Conservation (phyloP, 768 basidiomycete genomes). For the Coprinellus aureogranulatus region DNA sequence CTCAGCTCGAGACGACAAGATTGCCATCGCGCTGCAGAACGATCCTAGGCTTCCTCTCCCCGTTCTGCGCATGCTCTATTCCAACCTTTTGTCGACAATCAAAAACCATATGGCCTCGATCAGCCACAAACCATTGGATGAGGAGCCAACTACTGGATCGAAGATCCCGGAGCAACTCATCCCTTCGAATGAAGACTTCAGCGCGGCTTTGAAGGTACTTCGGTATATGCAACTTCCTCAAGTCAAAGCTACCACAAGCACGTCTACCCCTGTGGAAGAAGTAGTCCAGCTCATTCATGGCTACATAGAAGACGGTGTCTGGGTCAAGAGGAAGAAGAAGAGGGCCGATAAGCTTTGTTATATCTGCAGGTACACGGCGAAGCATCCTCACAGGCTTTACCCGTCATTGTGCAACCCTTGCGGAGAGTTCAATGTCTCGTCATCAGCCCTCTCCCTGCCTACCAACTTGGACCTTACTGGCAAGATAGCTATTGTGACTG, state of each 20-base stretch:
- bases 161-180: conserved; percentile 19
- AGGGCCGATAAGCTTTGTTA: conserved; percentile 16
- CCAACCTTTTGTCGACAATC: conserved; percentile 20
- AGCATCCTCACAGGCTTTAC: conserved; percentile 20
- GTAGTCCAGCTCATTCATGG: conserved; percentile 18
- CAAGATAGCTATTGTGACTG: conserved; percentile 32
- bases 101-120: conserved; percentile 21
- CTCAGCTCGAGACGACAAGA: conserved; percentile 16
- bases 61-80: conserved; percentile 21
- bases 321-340: not conserved
- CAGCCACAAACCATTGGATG: conserved; percentile 4
- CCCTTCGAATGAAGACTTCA: conserved; percentile 24
- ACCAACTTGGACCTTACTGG: conserved; percentile 21
- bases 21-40: conserved; percentile 3
- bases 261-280: conserved; percentile 15
- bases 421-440: conserved; percentile 28
- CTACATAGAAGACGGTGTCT: conserved; percentile 9
- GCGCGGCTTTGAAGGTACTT: conserved; percentile 24
- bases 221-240: conserved; percentile 24
- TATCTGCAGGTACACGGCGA: conserved; percentile 24
- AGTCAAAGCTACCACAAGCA: conserved; percentile 10
- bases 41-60: conserved; percentile 18
- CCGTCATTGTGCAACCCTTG: conserved; percentile 26
- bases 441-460: conserved; percentile 25
- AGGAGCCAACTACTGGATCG: not conserved